Evolutionary conservation across 257 asterid species (phyloP), one percentile per base, ranked within the genome.

Genomic region (Solanum chilense): DNA sequence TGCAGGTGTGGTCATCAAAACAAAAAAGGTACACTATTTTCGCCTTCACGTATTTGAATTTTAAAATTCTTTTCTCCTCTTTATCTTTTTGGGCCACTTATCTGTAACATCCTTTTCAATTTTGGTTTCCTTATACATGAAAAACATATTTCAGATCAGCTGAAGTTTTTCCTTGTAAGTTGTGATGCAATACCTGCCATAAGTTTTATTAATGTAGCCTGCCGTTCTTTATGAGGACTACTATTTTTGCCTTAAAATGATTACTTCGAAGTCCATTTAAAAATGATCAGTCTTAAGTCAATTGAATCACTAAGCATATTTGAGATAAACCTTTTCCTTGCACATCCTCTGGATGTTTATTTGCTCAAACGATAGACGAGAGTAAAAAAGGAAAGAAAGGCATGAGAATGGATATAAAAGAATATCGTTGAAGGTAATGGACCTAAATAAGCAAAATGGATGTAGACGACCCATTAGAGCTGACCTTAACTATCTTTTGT

Each of bases 1-100:
- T 90, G 91, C 93, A 95, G 98, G 95, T 86, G 95, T 5, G 84
- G 81, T 41, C 44, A 82, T 89, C 86, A 94, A 92, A 89, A 81
- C 58, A 20, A 94, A 89, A 87, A 94, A 90, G 99, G 98, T 95
- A 66, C 62, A 39, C 77, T 42, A 12, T 71, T 60, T 81, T 62
- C 58, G 49, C 37, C n/a, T 49, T 71, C 47, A 23, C 6, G 7
- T 45, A 13, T 44, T 4, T 25, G 60, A 15, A 76, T 3, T 2
- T 44, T 44, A 25, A 1, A 3, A 39, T n/a, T 62, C 37, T 37
- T 83, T 83, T 23, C 76, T 83, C 52, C n/a, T 16, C 64, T 56
- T 56, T 56, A 3, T 29, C 23, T 41, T 41, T 68, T 70, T 42
- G 33, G 37, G 75, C 33, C 58, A 42, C 16, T 23, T 62, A 13